Base-by-base conservation (phyloP, 2,329 filamentous ascomycete genomes). In the Claviceps digitariae region DNA sequence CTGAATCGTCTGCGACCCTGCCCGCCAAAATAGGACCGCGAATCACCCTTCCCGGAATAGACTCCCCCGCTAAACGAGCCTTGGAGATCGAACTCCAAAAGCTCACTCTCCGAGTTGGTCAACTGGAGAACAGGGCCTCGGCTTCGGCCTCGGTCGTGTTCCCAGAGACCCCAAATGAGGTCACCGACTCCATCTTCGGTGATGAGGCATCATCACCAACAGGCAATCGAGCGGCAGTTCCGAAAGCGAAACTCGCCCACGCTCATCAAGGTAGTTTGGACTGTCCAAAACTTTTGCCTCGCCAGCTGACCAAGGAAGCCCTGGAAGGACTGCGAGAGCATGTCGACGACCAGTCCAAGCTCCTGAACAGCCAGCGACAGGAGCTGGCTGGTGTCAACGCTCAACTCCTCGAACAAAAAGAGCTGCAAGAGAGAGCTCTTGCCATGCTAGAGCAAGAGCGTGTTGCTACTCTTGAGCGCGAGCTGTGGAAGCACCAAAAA, bases 401-500 rank as follows among this genome's bases (percentile, higher is more conserved):
- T 56, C 88, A 95, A 68, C 78, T 97, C 51, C 78, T 87, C 54
- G 82, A 90, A 69, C 89, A 95, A 66, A 88, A 93, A 68, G 83
- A 86, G 64, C 79, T 90, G 57, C 89, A 94, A 65, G 86, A 90
- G 68, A 81, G 83, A 64, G 86, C 88, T 34, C 82, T 95, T 53
- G 84, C 86, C 61, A 81, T 86, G 57, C 84, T 95, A 52, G 90
- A 95, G 69, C 82, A 86, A 59, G 84, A 90, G 67, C 90, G 93
- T 61, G 91, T 97, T 58, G 85, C 87, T 52, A 84, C 88, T 38
- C 77, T 97, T 43, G 91, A 97, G 72, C 82, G 91, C 55, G 93
- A 98, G 70, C 77, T 98, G 55, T 90, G 87, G 75, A 97, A 97
- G 72, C 90, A 96, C 65, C 90, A 95, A 67, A 93, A 96, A 71